phyloP scores from a whole-genome alignment of 805 yeast genomes.

The Isabelozyma pseudorhagii region DNA sequence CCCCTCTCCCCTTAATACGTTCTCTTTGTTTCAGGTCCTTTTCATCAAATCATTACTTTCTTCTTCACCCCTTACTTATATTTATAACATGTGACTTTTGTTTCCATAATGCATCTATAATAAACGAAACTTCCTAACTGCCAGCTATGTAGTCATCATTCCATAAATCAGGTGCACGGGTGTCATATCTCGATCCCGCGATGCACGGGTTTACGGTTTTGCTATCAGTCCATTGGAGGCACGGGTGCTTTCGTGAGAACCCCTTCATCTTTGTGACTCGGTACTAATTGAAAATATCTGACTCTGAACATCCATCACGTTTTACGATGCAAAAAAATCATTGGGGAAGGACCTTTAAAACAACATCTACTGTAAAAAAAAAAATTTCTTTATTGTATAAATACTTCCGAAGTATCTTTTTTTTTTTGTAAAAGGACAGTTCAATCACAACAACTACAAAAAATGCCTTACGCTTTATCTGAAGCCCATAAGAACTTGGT shows the following conservation, averaged over 20 bases:
- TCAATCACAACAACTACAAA: not conserved
- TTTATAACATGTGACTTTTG: not conserved
- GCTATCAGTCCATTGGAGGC: too few relatives aligned
- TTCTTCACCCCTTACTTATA: not conserved
- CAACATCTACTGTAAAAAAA: not conserved
- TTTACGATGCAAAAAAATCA: not conserved
- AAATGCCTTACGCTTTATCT: constrained; percentile 46
- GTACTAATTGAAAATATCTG: not conserved
- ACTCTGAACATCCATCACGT: not conserved
- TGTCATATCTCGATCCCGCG: not conserved
- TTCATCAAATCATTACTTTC: not conserved
- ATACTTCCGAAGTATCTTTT: not conserved
- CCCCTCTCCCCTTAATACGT: not conserved
- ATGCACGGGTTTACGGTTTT: not conserved
- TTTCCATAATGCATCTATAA: not conserved
- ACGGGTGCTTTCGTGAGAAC: not conserved
- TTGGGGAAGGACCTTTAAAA: not conserved
- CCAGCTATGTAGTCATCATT: not conserved
- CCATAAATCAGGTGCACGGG: not conserved
- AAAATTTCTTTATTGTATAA: not conserved
- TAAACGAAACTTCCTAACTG: not conserved
- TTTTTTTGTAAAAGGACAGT: not conserved
- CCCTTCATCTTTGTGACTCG: not conserved
- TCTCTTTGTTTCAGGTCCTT: not conserved
- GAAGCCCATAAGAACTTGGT: constrained; percentile 50